Base-by-base conservation (phyloP, 2,329 filamentous ascomycete genomes). In the Xylariaceae sp. region DNA sequence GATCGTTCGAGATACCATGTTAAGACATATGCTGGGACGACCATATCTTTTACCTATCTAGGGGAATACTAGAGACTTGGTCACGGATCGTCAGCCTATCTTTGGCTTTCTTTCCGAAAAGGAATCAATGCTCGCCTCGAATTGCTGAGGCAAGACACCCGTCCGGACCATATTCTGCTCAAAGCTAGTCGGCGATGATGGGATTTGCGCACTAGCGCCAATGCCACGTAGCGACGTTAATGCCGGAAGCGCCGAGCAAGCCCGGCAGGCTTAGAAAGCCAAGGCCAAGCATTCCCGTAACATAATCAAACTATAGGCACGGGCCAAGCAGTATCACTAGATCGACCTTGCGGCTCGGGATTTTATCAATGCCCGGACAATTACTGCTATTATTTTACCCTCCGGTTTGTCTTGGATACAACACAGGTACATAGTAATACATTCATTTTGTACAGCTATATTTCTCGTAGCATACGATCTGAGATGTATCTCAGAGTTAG, bases 371-470 rank as follows among this genome's bases (percentile, higher is more conserved):
- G 30, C n/a, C 16, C 16, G 10, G 20, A 23, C 27, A 43, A 30
- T 10, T 37, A 20, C 33, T 26, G 37, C 37, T 3, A n/a, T 27
- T 27, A 29, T 32, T 26, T 21, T 13, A 26, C 37, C 36, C 41
- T 52, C 40, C 35, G 3, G 37, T 24, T 27, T 46, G n/a, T 30
- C 48, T 46, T 23, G 24, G 44, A 33, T 21, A 47, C 32, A 40
- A 43, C 21, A 47, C 45, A 57, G 57, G 49, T 59, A 61, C 61
- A 64, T 62, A 60, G 45, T 62, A 56, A 62, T 66, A 66, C 64
- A 67, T 57, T 60, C 53, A n/a, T n/a, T 55, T 58, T 61, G 54
- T 64, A 66, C 58, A 63, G 40, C 41, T 47, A 36, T 41, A 37
- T 36, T 43, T 40, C 33, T 41, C 44, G 32, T 23, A 44, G 52